These are phyloP conservation scores for Nakataea oryzae DNA, from an alignment of 2,329 filamentous ascomycete species.

Conservation along the genomic window DNA sequence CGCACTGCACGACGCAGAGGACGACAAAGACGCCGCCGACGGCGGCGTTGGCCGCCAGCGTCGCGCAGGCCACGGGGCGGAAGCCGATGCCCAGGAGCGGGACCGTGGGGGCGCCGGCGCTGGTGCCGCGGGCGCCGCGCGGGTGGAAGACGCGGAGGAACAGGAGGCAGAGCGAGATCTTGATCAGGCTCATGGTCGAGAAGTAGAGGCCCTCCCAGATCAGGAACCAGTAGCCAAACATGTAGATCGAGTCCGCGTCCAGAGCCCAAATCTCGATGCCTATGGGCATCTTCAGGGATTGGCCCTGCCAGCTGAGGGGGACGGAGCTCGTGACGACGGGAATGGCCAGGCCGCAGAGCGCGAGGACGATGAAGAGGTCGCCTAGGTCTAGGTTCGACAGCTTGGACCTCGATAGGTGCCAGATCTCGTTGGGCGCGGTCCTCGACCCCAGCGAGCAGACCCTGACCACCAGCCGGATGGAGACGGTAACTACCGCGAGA, in stretches of 20 bases:
- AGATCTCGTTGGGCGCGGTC: not conserved
- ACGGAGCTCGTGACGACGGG: not conserved
- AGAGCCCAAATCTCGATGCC: not conserved
- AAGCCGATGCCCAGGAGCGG: not conserved
- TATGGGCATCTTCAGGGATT: not conserved
- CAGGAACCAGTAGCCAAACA: not conserved
- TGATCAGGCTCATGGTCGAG: not conserved
- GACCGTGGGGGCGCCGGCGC: not conserved
- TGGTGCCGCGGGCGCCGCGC: not conserved
- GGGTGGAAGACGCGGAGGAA: not conserved
- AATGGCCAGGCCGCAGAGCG: not conserved
- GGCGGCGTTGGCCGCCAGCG: not conserved
- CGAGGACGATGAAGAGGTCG: not conserved
- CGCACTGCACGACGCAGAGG: not conserved
- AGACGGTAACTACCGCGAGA: not conserved
- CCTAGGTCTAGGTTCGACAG: not conserved
- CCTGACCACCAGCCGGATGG: not conserved
- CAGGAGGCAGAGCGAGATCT: not conserved
- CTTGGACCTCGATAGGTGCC: not conserved
- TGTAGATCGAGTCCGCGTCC: not conserved
- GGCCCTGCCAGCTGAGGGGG: not conserved
- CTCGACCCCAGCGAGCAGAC: not conserved
- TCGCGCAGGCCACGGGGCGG: not conserved
- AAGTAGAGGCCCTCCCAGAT: not conserved
- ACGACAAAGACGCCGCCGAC: not conserved